phyloP scores from a whole-genome alignment of 176 grass and related monocot species.

The Saccharum officinarum region DNA sequence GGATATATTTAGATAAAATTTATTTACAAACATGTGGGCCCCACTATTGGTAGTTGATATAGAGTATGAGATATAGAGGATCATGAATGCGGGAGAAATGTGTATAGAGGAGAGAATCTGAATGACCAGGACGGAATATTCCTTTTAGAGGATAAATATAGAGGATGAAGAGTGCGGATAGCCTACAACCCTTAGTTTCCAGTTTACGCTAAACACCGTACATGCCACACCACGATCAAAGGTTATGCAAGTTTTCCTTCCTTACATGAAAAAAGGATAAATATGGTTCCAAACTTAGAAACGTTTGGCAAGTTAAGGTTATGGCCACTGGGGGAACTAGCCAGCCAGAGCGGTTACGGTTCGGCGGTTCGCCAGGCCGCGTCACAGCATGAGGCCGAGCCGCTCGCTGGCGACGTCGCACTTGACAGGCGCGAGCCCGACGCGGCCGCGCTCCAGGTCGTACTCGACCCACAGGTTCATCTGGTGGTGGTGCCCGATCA shows the following conservation, averaged over 20 bases:
- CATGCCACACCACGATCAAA: not conserved
- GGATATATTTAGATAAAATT: too few species aligned
- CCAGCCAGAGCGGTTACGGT: not conserved
- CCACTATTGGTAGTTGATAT: too few species aligned
- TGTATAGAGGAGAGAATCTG: too few species aligned
- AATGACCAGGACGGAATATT: too few species aligned
- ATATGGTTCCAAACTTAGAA: conserved; percentile 14
- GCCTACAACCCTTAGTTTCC: not conserved
- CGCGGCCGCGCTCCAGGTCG: conserved; percentile 88
- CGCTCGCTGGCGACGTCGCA: conserved; percentile 91
- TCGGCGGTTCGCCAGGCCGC: not conserved
- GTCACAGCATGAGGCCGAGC: conserved; percentile 78
- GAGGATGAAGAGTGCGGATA: too few species aligned
- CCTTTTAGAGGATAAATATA: too few species aligned
- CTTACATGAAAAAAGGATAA: not conserved
- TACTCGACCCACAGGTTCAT: conserved; percentile 99
- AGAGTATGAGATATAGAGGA: too few species aligned
- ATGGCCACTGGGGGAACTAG: not conserved
- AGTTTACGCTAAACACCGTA: not conserved
- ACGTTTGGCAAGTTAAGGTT: conserved; percentile 24
- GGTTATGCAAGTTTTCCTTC: not conserved
- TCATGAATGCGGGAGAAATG: too few species aligned
- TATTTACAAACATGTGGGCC: too few species aligned
- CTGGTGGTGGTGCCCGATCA: conserved; percentile 99
- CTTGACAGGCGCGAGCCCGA: conserved; percentile 76